Evolutionary conservation across 495 filamentous ascomycete species (phyloP).

Genomic region (Physcia stellaris): DNA sequence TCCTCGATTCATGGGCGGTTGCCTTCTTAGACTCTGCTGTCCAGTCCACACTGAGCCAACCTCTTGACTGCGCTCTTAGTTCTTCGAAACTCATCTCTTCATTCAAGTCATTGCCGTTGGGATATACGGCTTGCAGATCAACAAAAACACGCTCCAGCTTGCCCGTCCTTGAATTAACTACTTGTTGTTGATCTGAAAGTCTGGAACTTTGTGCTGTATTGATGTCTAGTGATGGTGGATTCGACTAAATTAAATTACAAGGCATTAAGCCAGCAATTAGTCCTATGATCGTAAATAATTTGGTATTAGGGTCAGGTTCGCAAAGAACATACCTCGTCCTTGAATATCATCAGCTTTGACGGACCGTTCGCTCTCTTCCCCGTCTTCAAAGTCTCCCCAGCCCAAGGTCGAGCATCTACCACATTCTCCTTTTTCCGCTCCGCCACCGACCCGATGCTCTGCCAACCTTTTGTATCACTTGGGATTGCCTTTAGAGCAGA

Average conservation of each 20-base stretch:
- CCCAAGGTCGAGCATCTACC: slow-evolving; percentile 80
- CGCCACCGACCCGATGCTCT: slow-evolving; percentile 70
- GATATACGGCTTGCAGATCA: slow-evolving; percentile 72
- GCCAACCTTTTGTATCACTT: slow-evolving; percentile 58
- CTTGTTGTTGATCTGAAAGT: slow-evolving; percentile 46
- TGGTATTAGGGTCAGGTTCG: slow-evolving; percentile 28
- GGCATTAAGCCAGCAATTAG: slow-evolving; percentile 66
- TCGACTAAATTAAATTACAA: slow-evolving; percentile 47
- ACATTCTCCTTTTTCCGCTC: slow-evolving; percentile 92
- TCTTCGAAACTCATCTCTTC: slow-evolving; percentile 84
- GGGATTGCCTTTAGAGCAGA: slow-evolving; percentile 26
- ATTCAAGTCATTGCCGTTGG: slow-evolving; percentile 49
- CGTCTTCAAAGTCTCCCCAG: slow-evolving; percentile 77
- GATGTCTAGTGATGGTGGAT: slow-evolving; percentile 26
- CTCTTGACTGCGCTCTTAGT: slow-evolving; percentile 62
- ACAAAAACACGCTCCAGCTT: slow-evolving; percentile 76
- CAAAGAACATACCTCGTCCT: slow-evolving; percentile 70
- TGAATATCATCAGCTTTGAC: slow-evolving; percentile 83
- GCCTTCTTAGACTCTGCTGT: slow-evolving; percentile 6
- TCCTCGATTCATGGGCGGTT: background rate
- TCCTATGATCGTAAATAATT: slow-evolving; percentile 91
- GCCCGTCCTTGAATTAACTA: slow-evolving; percentile 60
- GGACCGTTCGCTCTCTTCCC: slow-evolving; percentile 61
- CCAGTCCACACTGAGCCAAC: slow-evolving; percentile 68
- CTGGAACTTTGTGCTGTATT: slow-evolving; percentile 23